phyloP scores from a whole-genome alignment of 2,329 filamentous ascomycete genomes.

The Endoconidiophora polonica region DNA sequence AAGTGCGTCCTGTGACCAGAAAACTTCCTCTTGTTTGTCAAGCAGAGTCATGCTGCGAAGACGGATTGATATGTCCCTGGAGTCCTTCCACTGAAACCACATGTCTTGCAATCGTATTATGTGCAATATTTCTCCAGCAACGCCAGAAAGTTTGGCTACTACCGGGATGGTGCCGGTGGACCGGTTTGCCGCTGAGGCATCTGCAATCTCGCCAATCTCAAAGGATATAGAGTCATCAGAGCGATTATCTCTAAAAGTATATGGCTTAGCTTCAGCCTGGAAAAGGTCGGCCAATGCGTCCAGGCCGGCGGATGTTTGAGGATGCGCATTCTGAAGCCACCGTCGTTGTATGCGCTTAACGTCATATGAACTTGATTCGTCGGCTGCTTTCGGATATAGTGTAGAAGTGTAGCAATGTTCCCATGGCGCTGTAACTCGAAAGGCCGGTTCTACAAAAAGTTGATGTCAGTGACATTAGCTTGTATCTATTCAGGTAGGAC shows the following conservation, averaged over 20 bases:
- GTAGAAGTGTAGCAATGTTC: slow-evolving; percentile 11
- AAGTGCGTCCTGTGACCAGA: slow-evolving; percentile 36
- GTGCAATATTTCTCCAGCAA: slow-evolving; percentile 39
- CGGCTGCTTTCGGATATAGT: neutral
- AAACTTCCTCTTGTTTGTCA: slow-evolving; percentile 29
- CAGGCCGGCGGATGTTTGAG: slow-evolving; percentile 30
- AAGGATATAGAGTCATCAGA: slow-evolving; percentile 21
- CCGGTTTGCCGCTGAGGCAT: slow-evolving; percentile 20
- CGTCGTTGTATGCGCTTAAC: slow-evolving; percentile 22
- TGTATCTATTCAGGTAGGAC: too few relatives aligned
- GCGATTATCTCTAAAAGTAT: neutral
- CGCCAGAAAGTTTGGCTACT: slow-evolving; percentile 36
- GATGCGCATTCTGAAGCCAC: slow-evolving; percentile 36
- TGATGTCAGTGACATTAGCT: neutral
- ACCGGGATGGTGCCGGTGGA: slow-evolving; percentile 19
- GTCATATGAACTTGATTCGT: neutral
- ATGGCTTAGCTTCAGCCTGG: slow-evolving; percentile 19
- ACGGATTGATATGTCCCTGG: slow-evolving; percentile 29
- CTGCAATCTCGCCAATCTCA: slow-evolving; percentile 36
- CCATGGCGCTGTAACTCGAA: slow-evolving; percentile 7
- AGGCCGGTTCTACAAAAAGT: slow-evolving; percentile 5
- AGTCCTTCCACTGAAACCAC: slow-evolving; percentile 35
- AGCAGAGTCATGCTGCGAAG: slow-evolving; percentile 27
- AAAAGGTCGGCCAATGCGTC: slow-evolving; percentile 20
- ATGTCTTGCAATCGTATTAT: slow-evolving; percentile 34